These are phyloP conservation scores for Emericellopsis terricola DNA, from an alignment of 495 filamentous ascomycete species.

Conservation along the genomic window DNA sequence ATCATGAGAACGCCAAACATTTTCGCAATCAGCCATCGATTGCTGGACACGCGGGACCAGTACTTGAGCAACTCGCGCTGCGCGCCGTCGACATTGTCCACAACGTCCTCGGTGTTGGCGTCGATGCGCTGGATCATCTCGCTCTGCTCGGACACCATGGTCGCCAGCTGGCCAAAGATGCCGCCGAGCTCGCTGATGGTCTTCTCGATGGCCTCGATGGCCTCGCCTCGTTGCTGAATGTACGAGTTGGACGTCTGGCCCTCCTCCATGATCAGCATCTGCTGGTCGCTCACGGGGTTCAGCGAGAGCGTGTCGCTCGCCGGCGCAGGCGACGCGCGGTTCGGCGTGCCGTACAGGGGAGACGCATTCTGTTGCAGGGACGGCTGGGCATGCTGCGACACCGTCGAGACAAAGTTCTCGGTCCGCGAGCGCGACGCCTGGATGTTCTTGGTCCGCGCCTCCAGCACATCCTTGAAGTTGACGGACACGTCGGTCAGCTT, in stretches of 20 bases:
- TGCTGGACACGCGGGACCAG: constrained; percentile 82
- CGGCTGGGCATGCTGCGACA: constrained; percentile 47
- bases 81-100: constrained; percentile 91
- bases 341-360: constrained; percentile 75
- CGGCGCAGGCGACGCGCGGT: constrained; percentile 34
- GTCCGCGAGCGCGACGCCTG: constrained; percentile 82
- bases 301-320: constrained; percentile 63
- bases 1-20: constrained; percentile 84
- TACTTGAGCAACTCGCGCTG: constrained; percentile 92
- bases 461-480: constrained; percentile 90
- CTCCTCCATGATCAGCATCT: constrained; percentile 90
- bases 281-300: constrained; percentile 76
- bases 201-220: constrained; percentile 90
- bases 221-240: constrained; percentile 83
- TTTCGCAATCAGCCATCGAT: constrained; percentile 93
- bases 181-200: constrained; percentile 89
- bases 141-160: constrained; percentile 93
- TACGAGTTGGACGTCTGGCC: constrained; percentile 71
- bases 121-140: constrained; percentile 91
- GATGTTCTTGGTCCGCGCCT: constrained; percentile 95
- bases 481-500: constrained; percentile 87
- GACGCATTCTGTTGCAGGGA: constrained; percentile 51
- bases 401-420: constrained; percentile 88
- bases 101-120: constrained; percentile 65
- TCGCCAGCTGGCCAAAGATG: constrained; percentile 90